Evolutionary conservation across 75 land plant species (phyloP), one percentile per base, ranked within the genome.

Genomic region (Cupressus sempervirens): DNA sequence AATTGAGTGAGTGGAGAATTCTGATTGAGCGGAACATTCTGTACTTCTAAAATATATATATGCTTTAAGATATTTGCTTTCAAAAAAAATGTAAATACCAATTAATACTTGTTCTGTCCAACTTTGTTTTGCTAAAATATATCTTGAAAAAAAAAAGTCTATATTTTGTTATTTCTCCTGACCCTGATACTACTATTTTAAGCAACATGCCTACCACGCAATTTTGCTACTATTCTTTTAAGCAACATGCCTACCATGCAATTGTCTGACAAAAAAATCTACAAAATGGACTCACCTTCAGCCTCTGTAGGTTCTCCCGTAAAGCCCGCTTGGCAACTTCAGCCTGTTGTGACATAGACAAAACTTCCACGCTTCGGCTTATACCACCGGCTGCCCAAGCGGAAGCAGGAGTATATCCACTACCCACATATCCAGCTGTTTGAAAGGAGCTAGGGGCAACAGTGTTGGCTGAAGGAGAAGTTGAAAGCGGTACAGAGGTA

Each of bases 331-430:
- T 91, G 29, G 93, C 95, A 85, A 90, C 82, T 45, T 93, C 97
- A 36, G 95, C 97, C 85, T 93, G 93, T 81, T 96, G 94, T 36
- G 92, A 16, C 52, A 96, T 85, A 7, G 99, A 86, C 88, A 94
- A 84, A 14, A 76, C 89, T 74, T 94, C 94, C 54, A 82, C 79
- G 75, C 91, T 87, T 36, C 87, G 88, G 43, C 88, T 86, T 56
- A 83, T 86, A 14, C 90, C 88, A 83, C 82, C 82, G 32, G 87
- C 85, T n/a, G 90, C 88, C 67, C 89, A 90, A 53, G 85, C 87
- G 9, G 86, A 76, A 10, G 67, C 70, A 45, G 90, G 53, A 15
- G 83, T 7, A 79, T 86, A 84, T 13, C 45, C 83, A 65, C 50
- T 45, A 16, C 80, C 18, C n/a, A 84, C 43, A 83, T 86, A 88